Percentiles rank a stretch among this genome's conserved stretches.
Evolutionary conservation across 768 basidiomycete species (phyloP).

Genomic region (Clavaria fumosa): DNA sequence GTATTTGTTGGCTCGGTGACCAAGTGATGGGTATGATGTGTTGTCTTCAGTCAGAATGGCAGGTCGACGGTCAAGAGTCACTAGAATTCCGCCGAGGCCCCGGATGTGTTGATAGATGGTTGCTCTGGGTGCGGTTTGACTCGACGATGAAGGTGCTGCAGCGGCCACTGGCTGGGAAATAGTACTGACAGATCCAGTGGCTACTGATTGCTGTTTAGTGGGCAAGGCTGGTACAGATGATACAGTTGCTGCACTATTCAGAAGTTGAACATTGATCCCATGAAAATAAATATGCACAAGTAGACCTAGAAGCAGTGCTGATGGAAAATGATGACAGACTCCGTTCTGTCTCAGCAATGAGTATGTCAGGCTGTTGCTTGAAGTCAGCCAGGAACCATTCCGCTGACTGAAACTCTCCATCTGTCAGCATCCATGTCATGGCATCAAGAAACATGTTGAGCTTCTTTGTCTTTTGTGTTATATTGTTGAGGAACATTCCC

Average conservation of each 20-base stretch:
- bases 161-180: too few relatives aligned
- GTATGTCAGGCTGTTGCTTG: not conserved
- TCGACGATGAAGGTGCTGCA: not conserved
- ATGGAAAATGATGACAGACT: not conserved
- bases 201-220: too few relatives aligned
- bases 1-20: not conserved
- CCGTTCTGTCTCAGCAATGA: not conserved
- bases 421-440: not conserved
- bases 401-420: not conserved
- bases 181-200: not conserved
- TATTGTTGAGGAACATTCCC: not conserved
- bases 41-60: conserved; percentile 1
- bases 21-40: not conserved
- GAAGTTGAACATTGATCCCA: too few relatives aligned
- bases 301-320: not conserved
- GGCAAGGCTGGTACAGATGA: too few relatives aligned
- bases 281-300: too few relatives aligned
- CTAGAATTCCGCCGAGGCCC: not conserved
- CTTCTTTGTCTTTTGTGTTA: not conserved
- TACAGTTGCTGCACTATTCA: too few relatives aligned
- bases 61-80: not conserved
- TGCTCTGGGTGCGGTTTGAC: not conserved
- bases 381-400: not conserved
- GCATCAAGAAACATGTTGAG: conserved; percentile 1
- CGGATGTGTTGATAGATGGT: conserved; percentile 1